Conservation (phyloP, 176 grass and related monocot genomes). For the Eragrostis curvula region DNA sequence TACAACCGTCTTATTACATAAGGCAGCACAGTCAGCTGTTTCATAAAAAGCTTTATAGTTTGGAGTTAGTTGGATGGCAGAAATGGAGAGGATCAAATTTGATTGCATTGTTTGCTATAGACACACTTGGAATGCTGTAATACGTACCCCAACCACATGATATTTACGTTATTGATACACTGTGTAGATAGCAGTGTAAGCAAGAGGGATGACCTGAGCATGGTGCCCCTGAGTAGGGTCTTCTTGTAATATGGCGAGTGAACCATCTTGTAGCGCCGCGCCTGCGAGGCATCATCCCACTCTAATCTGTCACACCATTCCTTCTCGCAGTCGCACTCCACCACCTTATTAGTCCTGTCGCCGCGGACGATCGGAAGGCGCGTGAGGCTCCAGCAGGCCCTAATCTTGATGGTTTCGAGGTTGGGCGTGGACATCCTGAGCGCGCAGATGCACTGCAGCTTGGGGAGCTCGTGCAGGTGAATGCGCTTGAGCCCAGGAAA, state of each 20-base stretch:
- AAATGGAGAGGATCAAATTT: not conserved
- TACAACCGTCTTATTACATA: too few relatives aligned
- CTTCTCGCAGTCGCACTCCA: conserved; percentile 37
- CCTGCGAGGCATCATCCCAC: not conserved
- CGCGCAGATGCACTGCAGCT: conserved; percentile 4
- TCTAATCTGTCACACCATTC: conserved; percentile 31
- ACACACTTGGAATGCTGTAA: too few relatives aligned
- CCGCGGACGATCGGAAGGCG: not conserved
- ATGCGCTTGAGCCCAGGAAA: not conserved
- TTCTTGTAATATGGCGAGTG: conserved; percentile 32
- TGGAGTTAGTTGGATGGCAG: not conserved
- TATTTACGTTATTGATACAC: too few relatives aligned
- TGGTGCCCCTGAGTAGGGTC: not conserved
- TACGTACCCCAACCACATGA: too few relatives aligned
- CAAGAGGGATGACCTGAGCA: conserved; percentile 22
- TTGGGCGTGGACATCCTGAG: not conserved
- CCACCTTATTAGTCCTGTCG: accelerated
- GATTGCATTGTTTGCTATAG: too few relatives aligned
- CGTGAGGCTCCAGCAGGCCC: conserved; percentile 37
- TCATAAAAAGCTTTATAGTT: too few relatives aligned
- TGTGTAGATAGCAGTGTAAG: not conserved
- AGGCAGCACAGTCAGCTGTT: too few relatives aligned
- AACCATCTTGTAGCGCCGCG: not conserved
- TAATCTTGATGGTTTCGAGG: conserved; percentile 27
- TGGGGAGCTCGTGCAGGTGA: conserved; percentile 31